Percentiles rank a stretch among this genome's conserved stretches.
phyloP scores from a whole-genome alignment of 495 filamentous ascomycete species.

The Monascus purpureus region DNA sequence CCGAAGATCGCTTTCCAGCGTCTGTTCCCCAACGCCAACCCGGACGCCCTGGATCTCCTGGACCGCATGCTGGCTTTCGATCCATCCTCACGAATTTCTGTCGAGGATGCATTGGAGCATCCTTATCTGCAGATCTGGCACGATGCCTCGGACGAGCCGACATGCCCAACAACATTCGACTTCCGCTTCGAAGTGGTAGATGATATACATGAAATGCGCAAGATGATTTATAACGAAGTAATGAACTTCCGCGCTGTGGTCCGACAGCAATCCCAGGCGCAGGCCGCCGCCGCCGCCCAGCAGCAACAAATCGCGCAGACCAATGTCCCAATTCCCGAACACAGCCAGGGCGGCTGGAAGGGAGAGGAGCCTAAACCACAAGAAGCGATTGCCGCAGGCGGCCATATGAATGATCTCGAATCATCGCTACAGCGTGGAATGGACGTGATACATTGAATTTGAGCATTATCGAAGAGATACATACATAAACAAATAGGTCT shows the following conservation, averaged over 20 bases:
- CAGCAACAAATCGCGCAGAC: constrained; percentile 29
- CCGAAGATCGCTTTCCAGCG: constrained; percentile 75
- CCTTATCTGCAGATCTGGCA: constrained; percentile 97
- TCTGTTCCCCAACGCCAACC: constrained; percentile 90
- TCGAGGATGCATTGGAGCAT: constrained; percentile 90
- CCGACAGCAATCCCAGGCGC: constrained; percentile 46
- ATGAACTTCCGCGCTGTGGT: constrained; percentile 64
- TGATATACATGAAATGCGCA: constrained; percentile 82
- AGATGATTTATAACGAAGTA: constrained; percentile 95
- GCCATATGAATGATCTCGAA: constrained; percentile 51
- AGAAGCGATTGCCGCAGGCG: constrained; percentile 45
- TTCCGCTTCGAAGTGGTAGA: constrained; percentile 96
- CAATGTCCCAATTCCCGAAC: constrained; percentile 61
- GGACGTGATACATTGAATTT: too few species aligned
- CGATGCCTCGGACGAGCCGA: constrained; percentile 88
- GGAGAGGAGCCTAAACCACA: constrained; percentile 79
- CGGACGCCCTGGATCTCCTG: constrained; percentile 86
- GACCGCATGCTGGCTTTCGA: constrained; percentile 97
- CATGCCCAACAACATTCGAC: constrained; percentile 86
- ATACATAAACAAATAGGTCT: too few species aligned
- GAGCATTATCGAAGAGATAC: too few species aligned
- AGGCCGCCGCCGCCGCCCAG: constrained; percentile 17
- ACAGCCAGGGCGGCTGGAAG: constrained; percentile 55
- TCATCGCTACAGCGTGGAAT: constrained; percentile 72
- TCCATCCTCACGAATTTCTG: constrained; percentile 76